phyloP scores from a whole-genome alignment of 352 stramenopile genomes.

The Stephanocyclus meneghinianus region DNA sequence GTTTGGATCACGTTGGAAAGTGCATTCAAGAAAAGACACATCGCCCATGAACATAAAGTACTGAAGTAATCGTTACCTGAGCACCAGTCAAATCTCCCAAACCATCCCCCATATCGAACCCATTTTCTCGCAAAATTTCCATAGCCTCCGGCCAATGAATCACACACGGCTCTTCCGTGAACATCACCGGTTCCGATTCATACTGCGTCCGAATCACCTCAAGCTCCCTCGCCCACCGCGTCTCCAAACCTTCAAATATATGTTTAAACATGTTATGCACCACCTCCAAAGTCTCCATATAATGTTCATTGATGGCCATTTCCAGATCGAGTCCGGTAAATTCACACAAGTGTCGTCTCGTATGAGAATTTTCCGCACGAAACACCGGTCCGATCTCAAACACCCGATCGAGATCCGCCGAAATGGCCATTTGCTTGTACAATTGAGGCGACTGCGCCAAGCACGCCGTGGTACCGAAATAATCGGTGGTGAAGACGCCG shows the following conservation, averaged over 20 bases:
- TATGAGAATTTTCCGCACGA: slow-evolving; percentile 99
- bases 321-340: slow-evolving; percentile 99
- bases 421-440: slow-evolving; percentile 99
- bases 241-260: slow-evolving; percentile 98
- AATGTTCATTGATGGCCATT: slow-evolving; percentile 99
- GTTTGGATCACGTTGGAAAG: background rate
- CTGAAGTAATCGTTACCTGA: slow-evolving; percentile 89
- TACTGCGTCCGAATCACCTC: slow-evolving; percentile 94
- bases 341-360: slow-evolving; percentile 97
- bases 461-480: slow-evolving; percentile 97
- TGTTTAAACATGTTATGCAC: slow-evolving; percentile 98
- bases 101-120: slow-evolving; percentile 87
- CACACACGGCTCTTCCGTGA: slow-evolving; percentile 89
- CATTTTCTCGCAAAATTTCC: slow-evolving; percentile 71
- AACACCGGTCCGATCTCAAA: slow-evolving; percentile 98
- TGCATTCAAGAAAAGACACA: background rate
- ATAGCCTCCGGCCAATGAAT: slow-evolving; percentile 84
- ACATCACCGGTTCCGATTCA: slow-evolving; percentile 93
- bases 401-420: slow-evolving; percentile 96
- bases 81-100: slow-evolving; percentile 89
- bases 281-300: slow-evolving; percentile 97
- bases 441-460: slow-evolving; percentile 95
- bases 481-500: slow-evolving; percentile 98
- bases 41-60: background rate
- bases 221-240: slow-evolving; percentile 91